Conservation (phyloP, 2,329 filamentous ascomycete genomes). For the Talaromyces sp. region DNA sequence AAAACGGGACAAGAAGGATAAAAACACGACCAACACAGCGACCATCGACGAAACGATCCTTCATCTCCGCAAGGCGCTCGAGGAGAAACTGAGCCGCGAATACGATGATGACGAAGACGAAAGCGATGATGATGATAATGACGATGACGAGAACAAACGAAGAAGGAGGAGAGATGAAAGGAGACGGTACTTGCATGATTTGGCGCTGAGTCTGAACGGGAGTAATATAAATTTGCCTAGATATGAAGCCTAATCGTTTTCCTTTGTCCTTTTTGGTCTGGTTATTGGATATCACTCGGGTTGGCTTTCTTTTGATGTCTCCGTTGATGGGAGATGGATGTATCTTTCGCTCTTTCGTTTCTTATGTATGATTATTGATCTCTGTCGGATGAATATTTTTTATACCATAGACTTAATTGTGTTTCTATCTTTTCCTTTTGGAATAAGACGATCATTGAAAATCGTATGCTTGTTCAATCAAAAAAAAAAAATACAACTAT, state of each 20-base stretch:
- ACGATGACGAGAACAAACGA: not conserved
- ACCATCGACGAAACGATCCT: slow-evolving; percentile 9
- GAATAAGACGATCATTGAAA: not conserved
- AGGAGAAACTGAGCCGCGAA: slow-evolving; percentile 1
- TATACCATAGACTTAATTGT: not conserved
- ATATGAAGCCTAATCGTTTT: slow-evolving; percentile 7
- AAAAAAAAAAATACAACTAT: not conserved
- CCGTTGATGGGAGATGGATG: not conserved
- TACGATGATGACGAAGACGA: not conserved
- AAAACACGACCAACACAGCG: not conserved
- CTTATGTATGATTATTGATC: slow-evolving; percentile 10
- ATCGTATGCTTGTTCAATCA: not conserved
- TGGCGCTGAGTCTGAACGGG: not conserved
- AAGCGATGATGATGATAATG: not conserved
- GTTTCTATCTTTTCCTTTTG: not conserved
- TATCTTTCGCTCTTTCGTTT: not conserved
- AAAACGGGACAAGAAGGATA: not conserved
- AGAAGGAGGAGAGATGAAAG: not conserved
- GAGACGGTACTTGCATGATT: slow-evolving; percentile 7
- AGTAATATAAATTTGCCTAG: slow-evolving; percentile 9
- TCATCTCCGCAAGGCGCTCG: slow-evolving; percentile 12
- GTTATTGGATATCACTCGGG: not conserved
- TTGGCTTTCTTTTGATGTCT: not conserved
- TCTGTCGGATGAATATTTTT: not conserved
- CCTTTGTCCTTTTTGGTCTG: not conserved